These are phyloP conservation scores for Aristolochia fimbriata DNA, from an alignment of 164 flowering plant species.

Conservation along the genomic window DNA sequence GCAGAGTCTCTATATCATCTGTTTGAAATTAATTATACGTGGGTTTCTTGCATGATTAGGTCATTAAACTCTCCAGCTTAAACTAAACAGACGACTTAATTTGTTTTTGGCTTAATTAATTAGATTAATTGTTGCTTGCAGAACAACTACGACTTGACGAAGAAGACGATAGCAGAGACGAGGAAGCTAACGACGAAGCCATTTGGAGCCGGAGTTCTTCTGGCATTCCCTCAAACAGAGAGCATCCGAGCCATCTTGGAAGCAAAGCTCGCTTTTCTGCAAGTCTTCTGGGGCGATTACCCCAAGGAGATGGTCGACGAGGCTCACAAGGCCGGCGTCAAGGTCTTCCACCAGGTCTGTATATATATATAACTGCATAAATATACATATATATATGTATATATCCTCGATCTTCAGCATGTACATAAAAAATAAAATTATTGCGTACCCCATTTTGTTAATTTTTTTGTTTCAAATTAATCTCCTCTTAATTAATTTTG, in stretches of 20 bases:
- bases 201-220: conserved; percentile 17
- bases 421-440: too few species aligned
- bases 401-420: too few species aligned
- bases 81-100: too few species aligned
- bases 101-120: too few species aligned
- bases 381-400: too few species aligned
- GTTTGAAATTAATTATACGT: too few species aligned
- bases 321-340: conserved; percentile 25
- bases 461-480: too few species aligned
- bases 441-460: too few species aligned
- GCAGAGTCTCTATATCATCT: too few species aligned
- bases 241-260: conserved; percentile 21
- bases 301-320: conserved; percentile 28
- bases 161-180: conserved; percentile 14
- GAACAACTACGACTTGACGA: conserved; percentile 17
- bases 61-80: too few species aligned
- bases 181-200: conserved; percentile 17
- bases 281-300: conserved; percentile 26
- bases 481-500: too few species aligned
- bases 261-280: conserved; percentile 18
- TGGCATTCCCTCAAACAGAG: conserved; percentile 14
- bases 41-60: too few species aligned
- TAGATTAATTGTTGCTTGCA: background rate
- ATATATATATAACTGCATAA: background rate
- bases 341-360: conserved; percentile 20